These are phyloP conservation scores for Cladorrhinum samala DNA, from an alignment of 495 filamentous ascomycete genomes.

Conservation along the genomic window DNA sequence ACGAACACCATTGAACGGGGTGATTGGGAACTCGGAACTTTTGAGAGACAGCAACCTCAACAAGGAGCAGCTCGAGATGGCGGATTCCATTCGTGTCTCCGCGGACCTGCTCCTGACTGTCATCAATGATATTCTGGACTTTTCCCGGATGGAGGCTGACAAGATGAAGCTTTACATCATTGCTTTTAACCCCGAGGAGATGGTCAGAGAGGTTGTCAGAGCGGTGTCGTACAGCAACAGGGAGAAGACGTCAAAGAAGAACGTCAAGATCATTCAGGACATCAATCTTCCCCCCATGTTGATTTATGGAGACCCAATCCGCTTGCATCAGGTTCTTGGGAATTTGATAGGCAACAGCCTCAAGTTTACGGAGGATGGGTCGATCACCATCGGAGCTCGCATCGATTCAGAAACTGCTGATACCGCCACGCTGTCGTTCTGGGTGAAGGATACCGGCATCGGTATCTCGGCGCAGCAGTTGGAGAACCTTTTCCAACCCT, in stretches of 20 bases:
- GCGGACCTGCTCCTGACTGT: constrained; percentile 86
- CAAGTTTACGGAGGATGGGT: constrained; percentile 85
- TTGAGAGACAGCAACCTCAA: constrained; percentile 71
- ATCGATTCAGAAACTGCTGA: constrained; percentile 65
- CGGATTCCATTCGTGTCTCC: constrained; percentile 87
- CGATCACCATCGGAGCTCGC: constrained; percentile 69
- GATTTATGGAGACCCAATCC: constrained; percentile 86
- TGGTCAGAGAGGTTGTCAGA: constrained; percentile 79
- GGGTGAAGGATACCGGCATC: constrained; percentile 86
- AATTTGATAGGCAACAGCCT: constrained; percentile 90
- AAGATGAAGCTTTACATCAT: constrained; percentile 92
- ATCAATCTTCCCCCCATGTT: constrained; percentile 69
- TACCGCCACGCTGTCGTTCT: constrained; percentile 67
- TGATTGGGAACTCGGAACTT: constrained; percentile 85
- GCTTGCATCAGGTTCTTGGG: constrained; percentile 87
- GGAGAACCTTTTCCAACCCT: constrained; percentile 80
- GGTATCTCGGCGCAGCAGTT: constrained; percentile 78
- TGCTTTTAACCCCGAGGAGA: constrained; percentile 76
- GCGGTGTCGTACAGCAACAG: constrained; percentile 79
- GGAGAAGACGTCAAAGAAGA: constrained; percentile 58
- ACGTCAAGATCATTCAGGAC: constrained; percentile 59
- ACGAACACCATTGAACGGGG: constrained; percentile 79
- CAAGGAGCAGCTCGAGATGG: constrained; percentile 80
- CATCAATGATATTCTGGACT: constrained; percentile 93
- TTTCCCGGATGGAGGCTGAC: constrained; percentile 88